phyloP scores from a whole-genome alignment of 371 early-diverging fungal genomes.

The Sanchytrium tribonematis region DNA sequence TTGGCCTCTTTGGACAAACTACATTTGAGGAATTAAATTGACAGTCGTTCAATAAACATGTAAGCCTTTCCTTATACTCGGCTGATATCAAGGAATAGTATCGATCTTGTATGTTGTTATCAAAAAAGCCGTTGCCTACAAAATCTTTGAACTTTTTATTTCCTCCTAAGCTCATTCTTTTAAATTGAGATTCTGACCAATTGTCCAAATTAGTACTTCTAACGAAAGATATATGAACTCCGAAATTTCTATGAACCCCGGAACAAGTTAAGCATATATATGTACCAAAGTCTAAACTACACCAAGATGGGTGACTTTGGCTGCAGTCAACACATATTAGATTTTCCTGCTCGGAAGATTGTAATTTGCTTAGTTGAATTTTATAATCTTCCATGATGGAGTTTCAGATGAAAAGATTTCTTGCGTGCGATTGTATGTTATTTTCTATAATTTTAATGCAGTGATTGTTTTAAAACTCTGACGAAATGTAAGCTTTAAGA shows the following conservation, averaged over 20 bases:
- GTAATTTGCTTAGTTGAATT: background rate
- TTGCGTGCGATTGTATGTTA: too few species aligned
- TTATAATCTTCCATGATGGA: slow-evolving; percentile 1
- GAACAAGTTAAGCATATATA: slow-evolving; percentile 3
- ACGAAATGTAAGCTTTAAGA: too few species aligned
- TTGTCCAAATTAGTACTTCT: background rate
- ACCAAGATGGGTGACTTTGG: background rate
- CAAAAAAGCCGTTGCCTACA: background rate
- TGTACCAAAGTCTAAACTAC: background rate
- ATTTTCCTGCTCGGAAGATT: background rate
- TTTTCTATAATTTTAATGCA: too few species aligned
- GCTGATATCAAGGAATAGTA: background rate
- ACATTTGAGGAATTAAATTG: background rate
- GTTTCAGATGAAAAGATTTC: too few species aligned
- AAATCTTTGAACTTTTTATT: background rate
- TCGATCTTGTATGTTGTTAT: background rate
- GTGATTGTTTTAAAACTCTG: too few species aligned
- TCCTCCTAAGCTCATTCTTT: background rate
- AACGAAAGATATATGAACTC: slow-evolving; percentile 5
- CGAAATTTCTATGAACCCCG: slow-evolving; percentile 3
- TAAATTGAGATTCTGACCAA: background rate
- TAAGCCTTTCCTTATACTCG: background rate
- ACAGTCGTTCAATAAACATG: background rate
- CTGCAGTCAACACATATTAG: background rate
- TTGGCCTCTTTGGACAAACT: background rate